Evolutionary conservation across 2,329 filamentous ascomycete genomes (phyloP).

Genomic region (Aspergillus sp.): DNA sequence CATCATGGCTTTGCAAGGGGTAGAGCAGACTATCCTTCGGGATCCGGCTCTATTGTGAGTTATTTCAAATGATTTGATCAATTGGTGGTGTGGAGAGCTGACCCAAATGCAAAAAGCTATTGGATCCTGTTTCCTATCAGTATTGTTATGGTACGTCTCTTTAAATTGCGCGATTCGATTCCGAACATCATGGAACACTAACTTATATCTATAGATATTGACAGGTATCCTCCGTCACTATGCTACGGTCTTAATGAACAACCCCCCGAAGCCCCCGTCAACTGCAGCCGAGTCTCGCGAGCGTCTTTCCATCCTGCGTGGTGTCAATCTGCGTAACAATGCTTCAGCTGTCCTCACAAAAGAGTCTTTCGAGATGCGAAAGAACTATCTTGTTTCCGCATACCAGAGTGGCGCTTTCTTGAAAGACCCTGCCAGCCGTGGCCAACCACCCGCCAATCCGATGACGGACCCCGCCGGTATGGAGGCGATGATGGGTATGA

Average conservation of each 20-base stretch:
- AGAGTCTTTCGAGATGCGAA: conserved; percentile 72
- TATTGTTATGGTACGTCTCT: conserved; percentile 73
- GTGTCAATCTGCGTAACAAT: conserved; percentile 79
- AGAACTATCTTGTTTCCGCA: conserved; percentile 71
- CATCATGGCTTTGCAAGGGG: conserved; percentile 71
- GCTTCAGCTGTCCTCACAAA: conserved; percentile 74
- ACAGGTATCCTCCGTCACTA: conserved; percentile 97
- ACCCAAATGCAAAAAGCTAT: conserved; percentile 58
- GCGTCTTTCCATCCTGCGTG: conserved; percentile 77
- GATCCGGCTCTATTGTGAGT: conserved; percentile 96
- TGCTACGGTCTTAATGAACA: conserved; percentile 83
- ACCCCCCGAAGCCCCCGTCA: conserved; percentile 71
- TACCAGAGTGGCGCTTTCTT: conserved; percentile 85
- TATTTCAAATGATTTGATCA: conserved; percentile 8
- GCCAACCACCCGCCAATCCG: conserved; percentile 85
- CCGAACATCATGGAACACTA: conserved; percentile 1
- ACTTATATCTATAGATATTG: conserved; percentile 57
- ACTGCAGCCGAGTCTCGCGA: conserved; percentile 63
- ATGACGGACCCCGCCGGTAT: conserved; percentile 94
- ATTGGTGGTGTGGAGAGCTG: conserved; percentile 9
- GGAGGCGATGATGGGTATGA: conserved; percentile 99
- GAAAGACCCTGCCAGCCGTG: conserved; percentile 80
- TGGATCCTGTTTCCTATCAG: conserved; percentile 99
- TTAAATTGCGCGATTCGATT: not conserved
- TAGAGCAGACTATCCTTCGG: conserved; percentile 92